Conservation (phyloP, 257 asterid species). For the Leptodermis oblonga region DNA sequence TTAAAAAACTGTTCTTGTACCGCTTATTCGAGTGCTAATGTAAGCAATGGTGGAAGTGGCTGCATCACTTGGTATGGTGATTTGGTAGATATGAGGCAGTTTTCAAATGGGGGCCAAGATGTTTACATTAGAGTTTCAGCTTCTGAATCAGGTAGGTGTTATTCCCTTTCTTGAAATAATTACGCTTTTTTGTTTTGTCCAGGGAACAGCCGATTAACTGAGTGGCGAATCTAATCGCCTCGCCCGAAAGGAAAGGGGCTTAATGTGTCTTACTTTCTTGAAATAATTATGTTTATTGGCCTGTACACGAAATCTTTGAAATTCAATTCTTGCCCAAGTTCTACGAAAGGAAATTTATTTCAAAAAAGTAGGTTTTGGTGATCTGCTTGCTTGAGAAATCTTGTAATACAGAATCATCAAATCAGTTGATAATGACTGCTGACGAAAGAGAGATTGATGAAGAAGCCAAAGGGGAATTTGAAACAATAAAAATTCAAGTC, state of each 20-base stretch:
- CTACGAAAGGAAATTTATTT: background rate
- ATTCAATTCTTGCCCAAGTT: background rate
- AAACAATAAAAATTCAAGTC: background rate
- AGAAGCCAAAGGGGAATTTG: background rate
- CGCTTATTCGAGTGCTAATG: constrained; percentile 30
- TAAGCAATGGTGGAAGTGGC: constrained; percentile 34
- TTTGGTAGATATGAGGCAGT: constrained; percentile 30
- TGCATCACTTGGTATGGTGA: constrained; percentile 42
- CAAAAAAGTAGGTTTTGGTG: background rate
- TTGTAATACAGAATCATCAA: background rate
- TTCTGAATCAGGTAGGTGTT: constrained; percentile 26
- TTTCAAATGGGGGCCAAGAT: constrained; percentile 35
- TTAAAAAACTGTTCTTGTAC: constrained; percentile 34
- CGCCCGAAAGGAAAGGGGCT: too few species aligned
- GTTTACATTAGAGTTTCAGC: constrained; percentile 28
- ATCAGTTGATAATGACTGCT: background rate
- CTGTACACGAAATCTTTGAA: background rate
- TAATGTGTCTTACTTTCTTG: too few species aligned
- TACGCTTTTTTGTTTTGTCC: background rate
- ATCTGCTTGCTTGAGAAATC: background rate
- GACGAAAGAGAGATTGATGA: background rate
- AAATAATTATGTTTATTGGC: background rate
- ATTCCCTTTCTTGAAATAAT: background rate
- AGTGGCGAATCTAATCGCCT: too few species aligned
- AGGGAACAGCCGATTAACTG: too few species aligned